Evolutionary conservation across 495 filamentous ascomycete genomes (phyloP), one percentile per base, ranked within the genome.

Genomic region (Hapsidospora chrysogenum): DNA sequence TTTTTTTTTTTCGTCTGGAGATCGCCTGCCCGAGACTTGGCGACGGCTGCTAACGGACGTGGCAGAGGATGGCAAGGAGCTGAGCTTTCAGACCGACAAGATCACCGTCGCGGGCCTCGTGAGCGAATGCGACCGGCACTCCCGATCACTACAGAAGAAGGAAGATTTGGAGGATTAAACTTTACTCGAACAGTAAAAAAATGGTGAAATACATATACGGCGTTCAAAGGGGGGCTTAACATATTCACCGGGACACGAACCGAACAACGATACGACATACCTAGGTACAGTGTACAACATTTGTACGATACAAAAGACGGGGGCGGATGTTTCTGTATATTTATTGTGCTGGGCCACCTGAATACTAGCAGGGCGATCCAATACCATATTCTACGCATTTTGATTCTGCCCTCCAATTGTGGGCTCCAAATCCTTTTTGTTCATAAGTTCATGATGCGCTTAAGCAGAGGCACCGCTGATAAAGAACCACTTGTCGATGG

Each of bases 401-500:
- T n/a, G n/a, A n/a, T n/a, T n/a, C n/a, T n/a, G n/a, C n/a, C n/a
- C 20, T 22, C 20, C 31, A 33, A 3, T 16, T 31, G 30, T 11
- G 17, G 30, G 17, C 30, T 18, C 11, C 30, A 33, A 33, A 22
- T n/a, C 15, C 14, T 17, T 20, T 33, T 33, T n/a, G 18, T 3
- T 23, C 17, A 21, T 33, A 4, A 18, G 23, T 17, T 33, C 23
- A 33, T n/a, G 33, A n/a, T 25, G 7, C 5, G 23, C 30, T 65
- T 85, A 93, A 37, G 80, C 72, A 47, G 89, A 82, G 56, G 89
- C 89, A 56, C 89, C 89, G 55, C 87, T 95, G 63, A 99, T 99
- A 72, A 94, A 99, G 76, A 99, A 99, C 89, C 92, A 99, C 72
- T 99, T 99, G 74, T 99, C 89, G 52, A 95, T 92, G 64, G 76